Conservation (phyloP, 1,139 yeast genomes). For the Blastobotrys serpentis region DNA sequence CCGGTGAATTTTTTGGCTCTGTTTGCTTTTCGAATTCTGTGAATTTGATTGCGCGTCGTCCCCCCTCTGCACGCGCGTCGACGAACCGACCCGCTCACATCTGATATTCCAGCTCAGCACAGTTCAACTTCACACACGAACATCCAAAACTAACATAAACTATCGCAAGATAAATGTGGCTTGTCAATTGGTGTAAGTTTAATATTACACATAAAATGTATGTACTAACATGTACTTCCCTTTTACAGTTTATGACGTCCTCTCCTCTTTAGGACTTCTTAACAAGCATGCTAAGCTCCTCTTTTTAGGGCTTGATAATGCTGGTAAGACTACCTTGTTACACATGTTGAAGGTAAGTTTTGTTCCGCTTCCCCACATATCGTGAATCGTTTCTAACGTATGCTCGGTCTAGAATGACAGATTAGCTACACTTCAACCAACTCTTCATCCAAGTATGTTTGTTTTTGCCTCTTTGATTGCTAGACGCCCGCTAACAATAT, state of each 20-base stretch:
- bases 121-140: not conserved
- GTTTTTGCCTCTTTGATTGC: constrained; percentile 28
- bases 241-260: constrained; percentile 72
- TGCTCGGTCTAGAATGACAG: constrained; percentile 88
- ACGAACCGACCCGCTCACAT: not conserved
- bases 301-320: constrained; percentile 95
- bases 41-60: too few relatives aligned
- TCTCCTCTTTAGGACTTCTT: constrained; percentile 93
- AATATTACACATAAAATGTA: not conserved
- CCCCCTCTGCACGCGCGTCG: constrained; percentile 2
- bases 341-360: constrained; percentile 74
- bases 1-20: not conserved
- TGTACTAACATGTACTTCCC: constrained; percentile 7
- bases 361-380: not conserved
- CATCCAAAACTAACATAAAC: not conserved
- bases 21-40: not conserved
- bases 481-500: not conserved
- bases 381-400: too few relatives aligned
- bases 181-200: constrained; percentile 56
- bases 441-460: constrained; percentile 71
- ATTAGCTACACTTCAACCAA: constrained; percentile 95
- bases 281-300: constrained; percentile 96
- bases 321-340: constrained; percentile 94
- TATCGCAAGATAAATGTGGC: constrained; percentile 45
- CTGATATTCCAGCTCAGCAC: not conserved